Evolutionary conservation across 176 grass and related monocot genomes (phyloP), one percentile per base, ranked within the genome.

Genomic region (Oryza brachyantha): DNA sequence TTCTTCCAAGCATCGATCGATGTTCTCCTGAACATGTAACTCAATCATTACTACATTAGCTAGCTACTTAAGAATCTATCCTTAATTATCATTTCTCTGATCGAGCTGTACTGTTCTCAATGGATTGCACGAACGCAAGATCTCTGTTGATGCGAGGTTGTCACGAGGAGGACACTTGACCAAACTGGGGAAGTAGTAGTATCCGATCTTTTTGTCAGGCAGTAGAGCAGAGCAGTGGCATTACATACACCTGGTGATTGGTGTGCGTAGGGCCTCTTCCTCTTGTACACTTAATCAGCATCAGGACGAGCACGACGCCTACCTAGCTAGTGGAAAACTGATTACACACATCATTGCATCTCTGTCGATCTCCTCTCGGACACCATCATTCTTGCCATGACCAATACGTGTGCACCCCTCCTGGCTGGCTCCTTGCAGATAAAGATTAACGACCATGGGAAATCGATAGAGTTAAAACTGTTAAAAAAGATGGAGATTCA

Each of bases 301-400:
- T 48, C 45, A 48, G 11, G 45, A 48, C 45, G 45, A 14, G 45
- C 45, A 50, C 4, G 17, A 50, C 21, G 46, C 16, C 46, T n/a
- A n/a, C n/a, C n/a, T n/a, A n/a, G n/a, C n/a, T 50, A 50, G 46
- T 52, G 48, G 48, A 52, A 21, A 21, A 19, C 46, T 52, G 48
- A 7, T 21, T 52, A n/a, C 48, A 21, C 48, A 17, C 14, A n/a
- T 52, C 19, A 52, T n/a, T n/a, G n/a, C n/a, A n/a, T 52, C 48
- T 21, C 1, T 52, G 48, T 52, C n/a, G n/a, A n/a, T n/a, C 48
- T 52, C 48, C 48, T 52, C 19, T 62, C 2, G 17, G 42, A 73
- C 70, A 83, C 27, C 41, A 77, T 66, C 43, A 66, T 83, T 38
- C 45, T 41, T 25, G 11, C 2, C 42, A 41, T 13, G 69, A 83